These are phyloP conservation scores for Starmerella kuoi DNA, from an alignment of 805 yeast species.

Conservation along the genomic window DNA sequence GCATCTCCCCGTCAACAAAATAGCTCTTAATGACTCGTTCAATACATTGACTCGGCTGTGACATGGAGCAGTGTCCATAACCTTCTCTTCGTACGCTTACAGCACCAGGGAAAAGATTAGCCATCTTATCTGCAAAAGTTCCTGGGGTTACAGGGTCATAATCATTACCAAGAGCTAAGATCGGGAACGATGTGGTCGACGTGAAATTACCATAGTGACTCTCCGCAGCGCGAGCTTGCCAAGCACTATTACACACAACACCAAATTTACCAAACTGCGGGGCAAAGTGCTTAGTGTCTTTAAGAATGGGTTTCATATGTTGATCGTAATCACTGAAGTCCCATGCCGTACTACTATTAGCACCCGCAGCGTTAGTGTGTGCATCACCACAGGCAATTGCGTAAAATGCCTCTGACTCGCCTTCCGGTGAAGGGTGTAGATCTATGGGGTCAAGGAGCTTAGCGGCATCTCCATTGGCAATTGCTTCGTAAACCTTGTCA, in stretches of 20 bases:
- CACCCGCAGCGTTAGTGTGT: not conserved
- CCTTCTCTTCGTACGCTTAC: slow-evolving; percentile 19
- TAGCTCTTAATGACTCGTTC: slow-evolving; percentile 8
- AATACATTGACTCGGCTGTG: slow-evolving; percentile 21
- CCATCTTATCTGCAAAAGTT: slow-evolving; percentile 16
- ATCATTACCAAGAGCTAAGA: slow-evolving; percentile 19
- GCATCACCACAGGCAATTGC: slow-evolving; percentile 10
- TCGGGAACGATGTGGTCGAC: slow-evolving; percentile 9
- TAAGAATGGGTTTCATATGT: not conserved
- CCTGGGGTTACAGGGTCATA: slow-evolving; percentile 23
- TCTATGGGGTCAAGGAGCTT: not conserved
- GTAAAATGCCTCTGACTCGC: not conserved
- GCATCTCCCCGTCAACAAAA: slow-evolving; percentile 17
- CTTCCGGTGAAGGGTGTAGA: not conserved
- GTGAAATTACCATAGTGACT: slow-evolving; percentile 4
- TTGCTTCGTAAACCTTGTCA: slow-evolving; percentile 13
- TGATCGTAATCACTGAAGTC: slow-evolving; percentile 5
- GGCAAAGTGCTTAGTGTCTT: slow-evolving; percentile 10
- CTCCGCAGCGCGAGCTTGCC: slow-evolving; percentile 12
- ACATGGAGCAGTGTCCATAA: slow-evolving; percentile 21
- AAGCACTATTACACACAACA: slow-evolving; percentile 6
- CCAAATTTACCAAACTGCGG: slow-evolving; percentile 5
- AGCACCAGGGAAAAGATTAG: slow-evolving; percentile 13
- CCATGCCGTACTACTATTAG: slow-evolving; percentile 8
- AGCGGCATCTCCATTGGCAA: not conserved